Percentiles rank a stretch among this genome's conserved stretches.
Conservation (phyloP, 164 flowering plant species). For the Euptelea pleiosperma region DNA sequence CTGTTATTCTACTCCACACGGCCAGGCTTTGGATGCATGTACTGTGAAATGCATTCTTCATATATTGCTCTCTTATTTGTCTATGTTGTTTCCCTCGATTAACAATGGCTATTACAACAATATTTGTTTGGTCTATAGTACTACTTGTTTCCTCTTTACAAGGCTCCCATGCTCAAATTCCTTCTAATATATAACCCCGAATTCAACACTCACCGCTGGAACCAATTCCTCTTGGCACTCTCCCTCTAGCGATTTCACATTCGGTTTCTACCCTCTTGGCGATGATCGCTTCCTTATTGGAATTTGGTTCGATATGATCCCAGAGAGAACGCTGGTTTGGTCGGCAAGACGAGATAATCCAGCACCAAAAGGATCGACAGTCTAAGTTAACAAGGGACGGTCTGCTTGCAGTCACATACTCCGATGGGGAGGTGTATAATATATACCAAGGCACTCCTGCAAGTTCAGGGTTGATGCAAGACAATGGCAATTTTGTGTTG, state of each 20-base stretch:
- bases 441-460: conserved; percentile 11
- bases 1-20: too few relatives aligned
- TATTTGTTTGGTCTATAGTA: too few relatives aligned
- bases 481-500: conserved; percentile 20
- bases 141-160: not conserved
- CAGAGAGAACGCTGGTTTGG: conserved; percentile 1
- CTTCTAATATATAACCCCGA: not conserved
- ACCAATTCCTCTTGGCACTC: conserved; percentile 3
- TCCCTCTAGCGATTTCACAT: conserved; percentile 5
- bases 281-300: not conserved
- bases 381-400: conserved; percentile 4
- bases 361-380: not conserved
- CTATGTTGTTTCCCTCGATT: too few relatives aligned
- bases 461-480: conserved; percentile 9
- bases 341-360: not conserved
- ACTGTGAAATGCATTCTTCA: too few relatives aligned
- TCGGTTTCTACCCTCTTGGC: not conserved
- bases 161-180: conserved; percentile 4
- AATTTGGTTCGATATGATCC: not conserved
- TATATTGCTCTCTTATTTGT: too few relatives aligned
- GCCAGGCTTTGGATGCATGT: too few relatives aligned
- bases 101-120: too few relatives aligned
- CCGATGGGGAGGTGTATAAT: conserved; percentile 8
- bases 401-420: conserved; percentile 16
- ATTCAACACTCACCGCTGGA: not conserved